Conservation (phyloP, 2,329 filamentous ascomycete species). For the Hirsutella rhossiliensis region DNA sequence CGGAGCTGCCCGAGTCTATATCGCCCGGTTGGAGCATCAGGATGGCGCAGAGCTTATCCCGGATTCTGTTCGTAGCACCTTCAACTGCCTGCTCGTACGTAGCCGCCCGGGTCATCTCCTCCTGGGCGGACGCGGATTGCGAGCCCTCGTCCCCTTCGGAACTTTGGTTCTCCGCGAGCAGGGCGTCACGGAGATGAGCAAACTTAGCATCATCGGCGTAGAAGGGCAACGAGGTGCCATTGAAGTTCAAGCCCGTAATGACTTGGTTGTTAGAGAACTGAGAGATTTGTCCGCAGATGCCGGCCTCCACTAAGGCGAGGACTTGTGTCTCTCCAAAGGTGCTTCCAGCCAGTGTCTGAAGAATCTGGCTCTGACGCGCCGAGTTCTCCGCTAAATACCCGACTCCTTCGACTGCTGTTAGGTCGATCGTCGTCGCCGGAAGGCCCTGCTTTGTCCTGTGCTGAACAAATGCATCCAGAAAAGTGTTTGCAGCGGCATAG, state of each 20-base stretch:
- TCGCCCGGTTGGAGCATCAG: conserved; percentile 13
- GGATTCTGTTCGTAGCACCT: conserved; percentile 11
- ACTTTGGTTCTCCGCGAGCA: conserved; percentile 13
- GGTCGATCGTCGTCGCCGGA: conserved; percentile 34
- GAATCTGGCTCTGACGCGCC: conserved; percentile 29
- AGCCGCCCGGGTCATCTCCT: conserved; percentile 6
- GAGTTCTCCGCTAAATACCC: conserved; percentile 37
- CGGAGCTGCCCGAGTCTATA: conserved; percentile 9
- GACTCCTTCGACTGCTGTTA: conserved; percentile 37
- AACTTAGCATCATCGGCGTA: conserved; percentile 45
- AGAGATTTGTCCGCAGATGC: conserved; percentile 32
- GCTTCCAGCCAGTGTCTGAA: conserved; percentile 33
- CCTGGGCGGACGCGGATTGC: conserved; percentile 5
- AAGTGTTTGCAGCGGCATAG: conserved; percentile 38
- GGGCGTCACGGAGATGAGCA: conserved; percentile 29
- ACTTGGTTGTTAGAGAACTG: conserved; percentile 33
- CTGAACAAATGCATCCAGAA: conserved; percentile 19
- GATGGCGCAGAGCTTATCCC: conserved; percentile 22
- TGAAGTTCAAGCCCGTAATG: conserved; percentile 41
- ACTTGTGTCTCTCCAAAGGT: conserved; percentile 42
- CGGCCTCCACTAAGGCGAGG: conserved; percentile 37
- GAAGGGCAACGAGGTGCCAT: conserved; percentile 33
- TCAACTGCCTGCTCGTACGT: conserved; percentile 11
- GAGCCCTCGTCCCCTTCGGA: conserved; percentile 2
- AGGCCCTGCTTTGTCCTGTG: conserved; percentile 26